These are phyloP conservation scores for Mucuna pruriens DNA, from an alignment of 306 rosid species.

Conservation along the genomic window DNA sequence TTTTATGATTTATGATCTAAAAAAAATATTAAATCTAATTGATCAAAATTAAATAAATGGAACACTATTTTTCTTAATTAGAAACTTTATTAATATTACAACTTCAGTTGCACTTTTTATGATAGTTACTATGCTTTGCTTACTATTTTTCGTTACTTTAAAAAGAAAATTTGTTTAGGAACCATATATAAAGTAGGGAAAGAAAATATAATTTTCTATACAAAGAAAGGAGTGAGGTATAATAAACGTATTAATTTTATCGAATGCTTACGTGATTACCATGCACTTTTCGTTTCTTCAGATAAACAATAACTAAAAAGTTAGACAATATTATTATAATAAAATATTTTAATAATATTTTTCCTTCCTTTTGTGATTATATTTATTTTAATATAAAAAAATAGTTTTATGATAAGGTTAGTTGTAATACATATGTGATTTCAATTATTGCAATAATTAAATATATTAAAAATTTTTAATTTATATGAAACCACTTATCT, in stretches of 20 bases:
- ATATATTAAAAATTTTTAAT: not conserved
- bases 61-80: not conserved
- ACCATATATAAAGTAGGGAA: not conserved
- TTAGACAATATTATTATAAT: not conserved
- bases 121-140: not conserved
- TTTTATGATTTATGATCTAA: not conserved
- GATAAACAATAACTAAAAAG: not conserved
- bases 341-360: not conserved
- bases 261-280: not conserved
- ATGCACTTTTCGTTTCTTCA: not conserved
- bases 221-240: not conserved
- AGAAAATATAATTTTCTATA: not conserved
- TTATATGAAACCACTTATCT: not conserved
- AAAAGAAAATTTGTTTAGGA: not conserved
- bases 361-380: not conserved
- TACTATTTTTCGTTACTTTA: not conserved
- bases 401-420: not conserved
- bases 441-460: not conserved
- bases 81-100: not conserved
- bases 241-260: not conserved
- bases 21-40: not conserved
- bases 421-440: not conserved
- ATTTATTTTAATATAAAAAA: not conserved
- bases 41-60: not conserved
- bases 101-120: not conserved